These are phyloP conservation scores for Pestalotiopsis sp. DNA, from an alignment of 2,329 filamentous ascomycete species.

Conservation along the genomic window DNA sequence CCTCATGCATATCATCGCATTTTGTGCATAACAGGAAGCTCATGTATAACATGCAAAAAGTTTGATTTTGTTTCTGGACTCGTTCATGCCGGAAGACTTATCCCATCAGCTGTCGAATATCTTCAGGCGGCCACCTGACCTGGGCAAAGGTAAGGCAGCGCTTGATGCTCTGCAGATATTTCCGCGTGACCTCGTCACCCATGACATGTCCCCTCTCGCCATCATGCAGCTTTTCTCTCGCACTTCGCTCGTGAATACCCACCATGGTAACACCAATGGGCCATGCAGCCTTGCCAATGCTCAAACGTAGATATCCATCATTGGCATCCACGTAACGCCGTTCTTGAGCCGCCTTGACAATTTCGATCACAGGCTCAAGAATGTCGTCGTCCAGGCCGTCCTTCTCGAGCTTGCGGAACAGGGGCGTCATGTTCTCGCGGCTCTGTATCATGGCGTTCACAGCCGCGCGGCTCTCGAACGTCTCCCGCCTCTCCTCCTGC, in stretches of 20 bases:
- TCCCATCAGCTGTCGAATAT: constrained; percentile 93
- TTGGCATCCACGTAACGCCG: constrained; percentile 95
- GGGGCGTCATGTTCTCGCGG: constrained; percentile 82
- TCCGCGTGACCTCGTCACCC: constrained; percentile 93
- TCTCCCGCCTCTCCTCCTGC: constrained; percentile 63
- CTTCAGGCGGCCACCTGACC: constrained; percentile 92
- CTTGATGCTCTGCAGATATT: constrained; percentile 98
- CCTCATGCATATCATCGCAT: too few relatives aligned
- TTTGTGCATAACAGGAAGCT: not conserved
- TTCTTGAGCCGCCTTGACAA: constrained; percentile 87
- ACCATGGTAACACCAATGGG: constrained; percentile 99
- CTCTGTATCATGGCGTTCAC: constrained; percentile 85
- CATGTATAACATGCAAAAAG: not conserved
- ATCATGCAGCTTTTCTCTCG: constrained; percentile 92
- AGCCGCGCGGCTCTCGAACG: constrained; percentile 79
- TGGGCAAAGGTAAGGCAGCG: constrained; percentile 95
- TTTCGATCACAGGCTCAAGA: constrained; percentile 83
- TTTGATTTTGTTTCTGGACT: not conserved
- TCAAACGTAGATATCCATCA: constrained; percentile 88
- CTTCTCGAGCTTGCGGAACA: constrained; percentile 89
- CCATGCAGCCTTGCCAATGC: constrained; percentile 97
- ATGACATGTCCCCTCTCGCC: constrained; percentile 91
- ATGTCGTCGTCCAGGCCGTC: constrained; percentile 78
- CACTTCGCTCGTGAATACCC: constrained; percentile 96
- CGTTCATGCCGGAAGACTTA: constrained; percentile 35